Evolutionary conservation across 495 filamentous ascomycete species (phyloP).

Genomic region (Penicillium fimorum): DNA sequence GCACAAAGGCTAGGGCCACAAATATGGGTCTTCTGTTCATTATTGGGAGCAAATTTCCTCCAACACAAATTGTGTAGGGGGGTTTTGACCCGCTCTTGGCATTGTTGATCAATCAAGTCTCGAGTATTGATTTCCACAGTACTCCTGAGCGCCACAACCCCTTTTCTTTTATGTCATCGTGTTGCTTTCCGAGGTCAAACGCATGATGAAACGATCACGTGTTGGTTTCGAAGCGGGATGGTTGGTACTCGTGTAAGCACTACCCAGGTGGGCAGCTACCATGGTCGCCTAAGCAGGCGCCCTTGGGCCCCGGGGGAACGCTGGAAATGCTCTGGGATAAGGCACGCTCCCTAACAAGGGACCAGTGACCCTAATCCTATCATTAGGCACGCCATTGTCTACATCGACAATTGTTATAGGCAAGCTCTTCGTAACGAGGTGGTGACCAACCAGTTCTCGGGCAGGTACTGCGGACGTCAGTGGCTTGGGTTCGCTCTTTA

Average conservation of each 20-base stretch:
- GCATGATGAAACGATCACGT: not conserved
- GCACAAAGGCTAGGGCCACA: not conserved
- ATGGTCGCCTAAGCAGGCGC: not conserved
- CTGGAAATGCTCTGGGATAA: not conserved
- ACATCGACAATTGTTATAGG: not conserved
- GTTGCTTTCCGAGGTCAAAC: not conserved
- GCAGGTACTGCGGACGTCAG: not conserved
- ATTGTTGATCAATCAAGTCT: not conserved
- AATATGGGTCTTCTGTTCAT: not conserved
- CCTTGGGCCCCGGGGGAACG: not conserved
- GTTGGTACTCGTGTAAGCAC: not conserved
- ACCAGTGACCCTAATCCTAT: not conserved
- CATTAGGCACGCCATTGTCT: not conserved
- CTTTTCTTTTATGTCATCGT: not conserved
- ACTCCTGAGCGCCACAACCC: slow-evolving; percentile 1
- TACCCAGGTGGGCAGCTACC: not conserved
- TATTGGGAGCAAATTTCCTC: not conserved
- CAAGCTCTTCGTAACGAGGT: not conserved
- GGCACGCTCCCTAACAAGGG: not conserved
- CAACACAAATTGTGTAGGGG: slow-evolving; percentile 1
- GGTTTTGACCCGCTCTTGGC: slow-evolving; percentile 12
- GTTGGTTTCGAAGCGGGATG: not conserved
- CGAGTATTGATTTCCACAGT: not conserved
- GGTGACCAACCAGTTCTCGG: not conserved
- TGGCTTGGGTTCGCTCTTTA: slow-evolving; percentile 2